Evolutionary conservation across 2,329 filamentous ascomycete genomes (phyloP), one percentile per base, ranked within the genome.

Genomic region (Ophiostoma piceae): DNA sequence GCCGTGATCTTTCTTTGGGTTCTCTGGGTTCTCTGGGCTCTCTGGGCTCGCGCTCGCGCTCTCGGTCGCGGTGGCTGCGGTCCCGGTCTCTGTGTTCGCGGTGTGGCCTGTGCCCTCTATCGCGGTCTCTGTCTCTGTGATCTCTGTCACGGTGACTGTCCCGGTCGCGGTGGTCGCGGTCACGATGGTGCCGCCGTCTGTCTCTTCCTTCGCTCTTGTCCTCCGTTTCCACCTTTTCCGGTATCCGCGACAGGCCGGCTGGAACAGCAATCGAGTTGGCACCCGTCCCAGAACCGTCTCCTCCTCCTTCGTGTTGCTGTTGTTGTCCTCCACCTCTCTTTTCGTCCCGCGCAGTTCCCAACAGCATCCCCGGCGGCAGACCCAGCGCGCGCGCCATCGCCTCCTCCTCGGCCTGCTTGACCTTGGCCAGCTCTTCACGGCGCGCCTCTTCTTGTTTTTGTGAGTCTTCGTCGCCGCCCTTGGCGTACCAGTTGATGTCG

Each of bases 381-480:
- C 95, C 95, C 69, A 99, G 81, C 0, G 94, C 94, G 64, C 83
- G 85, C 2, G 92, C 89, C 77, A 98, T 89, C 1, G 94, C 95
- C 78, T 97, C 94, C 77, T 97, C 92, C 76, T 99, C 95, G 0
- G 91, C 92, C 78, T 97, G 91, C 76, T 97, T 97, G 77, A 97
- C 85, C 74, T 85, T 88, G 74, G 88, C 87, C 75, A 95, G 85
- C 79, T 97, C 94, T 75, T 92, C 90, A 72, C 87, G 88, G 69
- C 90, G 84, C 76, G 90, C 84, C 75, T 89, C 84, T 72, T 88
- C 87, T 7, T 84, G 82, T 0, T 88, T 81, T 0, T 85, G 87
- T 76, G 87, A 81, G 0, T 85, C 88, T 76, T 87, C 88, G 72
- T 79, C 67, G 22, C 37, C 14, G 9, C 19, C 69, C 75, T 87